Percentiles rank a stretch among this genome's conserved stretches.
These are phyloP conservation scores for Leishmania aethiopica DNA, from an alignment of 208 protist species.

Conservation along the genomic window DNA sequence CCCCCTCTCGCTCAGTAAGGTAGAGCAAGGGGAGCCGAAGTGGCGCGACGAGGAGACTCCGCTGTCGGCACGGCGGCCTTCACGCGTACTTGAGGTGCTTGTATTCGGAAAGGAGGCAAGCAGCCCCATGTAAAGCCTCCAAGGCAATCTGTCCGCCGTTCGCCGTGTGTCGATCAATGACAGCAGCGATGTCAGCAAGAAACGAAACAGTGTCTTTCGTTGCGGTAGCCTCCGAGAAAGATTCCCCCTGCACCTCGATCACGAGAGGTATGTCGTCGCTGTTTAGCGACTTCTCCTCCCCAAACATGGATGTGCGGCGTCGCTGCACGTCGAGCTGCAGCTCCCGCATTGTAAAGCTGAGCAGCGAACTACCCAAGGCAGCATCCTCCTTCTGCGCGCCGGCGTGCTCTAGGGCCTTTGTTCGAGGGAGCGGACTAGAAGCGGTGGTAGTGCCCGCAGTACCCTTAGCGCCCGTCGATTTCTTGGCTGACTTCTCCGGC, in stretches of 20 bases:
- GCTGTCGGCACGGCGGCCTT: neutral
- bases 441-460: neutral
- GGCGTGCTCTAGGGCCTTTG: neutral
- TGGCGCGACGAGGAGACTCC: neutral
- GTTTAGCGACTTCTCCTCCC: conserved; percentile 19
- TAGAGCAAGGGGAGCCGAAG: neutral
- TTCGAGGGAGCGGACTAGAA: neutral
- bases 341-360: conserved; percentile 46
- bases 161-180: conserved; percentile 42
- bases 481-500: conserved; percentile 15
- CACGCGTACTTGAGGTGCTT: conserved; percentile 55
- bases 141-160: conserved; percentile 43
- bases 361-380: neutral
- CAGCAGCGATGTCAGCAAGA: conserved; percentile 52
- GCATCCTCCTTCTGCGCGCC: neutral
- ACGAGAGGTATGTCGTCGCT: conserved; percentile 46
- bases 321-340: conserved; percentile 57
- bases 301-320: conserved; percentile 50
- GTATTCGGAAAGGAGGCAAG: conserved; percentile 57
- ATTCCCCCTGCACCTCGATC: conserved; percentile 44
- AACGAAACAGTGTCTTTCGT: conserved; percentile 36
- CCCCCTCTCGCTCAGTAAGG: neutral
- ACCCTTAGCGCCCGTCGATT: neutral
- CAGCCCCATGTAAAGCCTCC: conserved; percentile 55
- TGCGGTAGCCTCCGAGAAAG: conserved; percentile 11